phyloP scores from a whole-genome alignment of 495 filamentous ascomycete species.

The Neurospora pannonica region DNA sequence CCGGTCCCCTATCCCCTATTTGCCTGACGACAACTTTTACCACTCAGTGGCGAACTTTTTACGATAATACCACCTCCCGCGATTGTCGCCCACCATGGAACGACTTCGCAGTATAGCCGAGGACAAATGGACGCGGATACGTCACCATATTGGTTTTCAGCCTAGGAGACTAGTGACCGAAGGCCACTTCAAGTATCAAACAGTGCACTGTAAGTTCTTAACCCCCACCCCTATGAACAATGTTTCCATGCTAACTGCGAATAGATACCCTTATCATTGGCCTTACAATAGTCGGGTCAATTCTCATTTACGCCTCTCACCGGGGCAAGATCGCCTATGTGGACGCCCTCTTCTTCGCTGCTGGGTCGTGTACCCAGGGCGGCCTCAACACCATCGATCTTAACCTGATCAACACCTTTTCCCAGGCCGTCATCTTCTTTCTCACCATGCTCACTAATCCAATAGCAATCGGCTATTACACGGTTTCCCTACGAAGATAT shows the following conservation, averaged over 20 bases:
- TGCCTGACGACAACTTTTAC: neutral
- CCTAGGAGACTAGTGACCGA: neutral
- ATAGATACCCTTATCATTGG: constrained; percentile 73
- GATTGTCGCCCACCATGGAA: neutral
- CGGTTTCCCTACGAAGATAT: constrained; percentile 86
- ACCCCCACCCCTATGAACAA: neutral
- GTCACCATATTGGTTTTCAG: neutral
- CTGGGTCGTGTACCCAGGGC: constrained; percentile 77
- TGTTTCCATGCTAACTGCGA: neutral
- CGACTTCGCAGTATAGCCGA: neutral
- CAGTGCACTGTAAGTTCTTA: constrained; percentile 60
- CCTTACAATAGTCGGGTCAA: constrained; percentile 57
- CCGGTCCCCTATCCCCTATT: neutral
- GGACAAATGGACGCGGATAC: neutral
- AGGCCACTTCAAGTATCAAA: constrained; percentile 69
- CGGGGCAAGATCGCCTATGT: constrained; percentile 58
- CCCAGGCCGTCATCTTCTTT: constrained; percentile 65
- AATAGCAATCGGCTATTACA: constrained; percentile 77
- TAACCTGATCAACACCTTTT: constrained; percentile 65
- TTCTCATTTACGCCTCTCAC: constrained; percentile 58
- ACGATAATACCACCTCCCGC: neutral
- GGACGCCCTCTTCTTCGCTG: constrained; percentile 80
- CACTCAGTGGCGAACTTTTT: neutral
- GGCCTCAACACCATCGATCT: constrained; percentile 83
- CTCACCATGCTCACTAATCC: constrained; percentile 71